Percentiles rank a stretch among this genome's conserved stretches.
Conservation (phyloP, 495 filamentous ascomycete species). For the Daldinia caldariorum region DNA sequence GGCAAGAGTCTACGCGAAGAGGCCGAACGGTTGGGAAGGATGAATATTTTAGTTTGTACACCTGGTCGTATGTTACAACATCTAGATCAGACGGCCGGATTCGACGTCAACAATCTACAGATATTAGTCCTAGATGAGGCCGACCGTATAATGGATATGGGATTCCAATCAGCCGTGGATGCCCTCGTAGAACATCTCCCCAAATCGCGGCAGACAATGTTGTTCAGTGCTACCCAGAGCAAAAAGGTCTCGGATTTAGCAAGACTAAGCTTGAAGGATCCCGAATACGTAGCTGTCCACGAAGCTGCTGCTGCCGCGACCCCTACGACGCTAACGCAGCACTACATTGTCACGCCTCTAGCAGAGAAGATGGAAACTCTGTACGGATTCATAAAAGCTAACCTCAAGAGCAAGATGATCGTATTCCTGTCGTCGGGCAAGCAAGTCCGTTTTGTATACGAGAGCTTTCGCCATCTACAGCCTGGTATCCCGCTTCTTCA, state of each 20-base stretch:
- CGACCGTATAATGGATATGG: slow-evolving; percentile 97
- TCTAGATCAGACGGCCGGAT: slow-evolving; percentile 89
- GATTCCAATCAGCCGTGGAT: slow-evolving; percentile 90
- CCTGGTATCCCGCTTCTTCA: slow-evolving; percentile 96
- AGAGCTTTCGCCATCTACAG: slow-evolving; percentile 91
- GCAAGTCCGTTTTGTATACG: slow-evolving; percentile 94
- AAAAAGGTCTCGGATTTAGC: slow-evolving; percentile 93
- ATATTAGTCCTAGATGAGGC: slow-evolving; percentile 96
- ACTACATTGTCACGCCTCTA: slow-evolving; percentile 86
- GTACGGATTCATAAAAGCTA: slow-evolving; percentile 88
- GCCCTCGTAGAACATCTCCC: slow-evolving; percentile 94
- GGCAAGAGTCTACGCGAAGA: slow-evolving; percentile 92
- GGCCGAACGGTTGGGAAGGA: slow-evolving; percentile 82
- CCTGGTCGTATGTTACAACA: slow-evolving; percentile 96
- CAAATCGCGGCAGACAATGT: slow-evolving; percentile 83
- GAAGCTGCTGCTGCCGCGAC: slow-evolving; percentile 84
- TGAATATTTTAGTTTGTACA: slow-evolving; percentile 98
- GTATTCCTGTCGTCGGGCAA: slow-evolving; percentile 96
- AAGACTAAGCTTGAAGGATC: slow-evolving; percentile 84
- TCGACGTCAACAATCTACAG: slow-evolving; percentile 89
- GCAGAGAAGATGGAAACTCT: slow-evolving; percentile 89
- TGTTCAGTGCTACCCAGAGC: slow-evolving; percentile 97
- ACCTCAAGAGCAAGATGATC: slow-evolving; percentile 90
- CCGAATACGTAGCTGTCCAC: slow-evolving; percentile 95
- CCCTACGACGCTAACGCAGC: slow-evolving; percentile 84